Conservation (phyloP, 192 early-diverging fungal species). For the Coemansia sp. region DNA sequence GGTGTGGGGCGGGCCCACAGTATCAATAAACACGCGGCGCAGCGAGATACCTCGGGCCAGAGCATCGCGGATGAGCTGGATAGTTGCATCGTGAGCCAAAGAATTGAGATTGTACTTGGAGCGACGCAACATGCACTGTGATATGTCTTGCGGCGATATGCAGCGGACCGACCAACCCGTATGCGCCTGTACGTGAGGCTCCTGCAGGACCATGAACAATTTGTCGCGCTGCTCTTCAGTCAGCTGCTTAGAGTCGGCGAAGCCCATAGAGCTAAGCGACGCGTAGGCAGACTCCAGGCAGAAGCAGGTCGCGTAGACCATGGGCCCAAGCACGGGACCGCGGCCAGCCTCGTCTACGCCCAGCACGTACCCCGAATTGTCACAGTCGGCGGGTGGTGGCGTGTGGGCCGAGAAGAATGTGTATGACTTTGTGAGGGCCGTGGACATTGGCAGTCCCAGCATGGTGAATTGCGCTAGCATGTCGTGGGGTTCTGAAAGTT, state of each 20-base stretch:
- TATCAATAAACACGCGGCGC: constrained; percentile 85
- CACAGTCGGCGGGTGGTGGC: background rate
- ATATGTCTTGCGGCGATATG: constrained; percentile 90
- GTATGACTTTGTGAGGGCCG: constrained; percentile 30
- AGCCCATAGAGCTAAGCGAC: constrained; percentile 68
- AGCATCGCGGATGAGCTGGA: constrained; percentile 69
- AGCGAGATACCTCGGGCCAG: constrained; percentile 66
- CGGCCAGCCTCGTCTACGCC: constrained; percentile 98
- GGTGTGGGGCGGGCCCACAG: constrained; percentile 86
- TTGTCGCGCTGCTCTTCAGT: constrained; percentile 70
- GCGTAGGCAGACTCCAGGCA: constrained; percentile 63
- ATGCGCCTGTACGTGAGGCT: constrained; percentile 48
- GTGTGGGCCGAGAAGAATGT: constrained; percentile 31
- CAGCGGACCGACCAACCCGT: constrained; percentile 83
- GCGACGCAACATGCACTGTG: constrained; percentile 80
- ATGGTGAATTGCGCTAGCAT: constrained; percentile 1
- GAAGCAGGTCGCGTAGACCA: constrained; percentile 95
- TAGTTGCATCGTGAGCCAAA: constrained; percentile 92
- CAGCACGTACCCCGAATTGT: constrained; percentile 66
- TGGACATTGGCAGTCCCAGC: constrained; percentile 24
- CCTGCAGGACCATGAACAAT: constrained; percentile 64
- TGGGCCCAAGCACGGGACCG: constrained; percentile 93
- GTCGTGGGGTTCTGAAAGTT: background rate
- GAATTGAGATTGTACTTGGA: constrained; percentile 89
- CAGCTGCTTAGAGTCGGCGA: constrained; percentile 95